Evolutionary conservation across 495 filamentous ascomycete species (phyloP), one percentile per base, ranked within the genome.

Genomic region (Neurospora tetraspora): DNA sequence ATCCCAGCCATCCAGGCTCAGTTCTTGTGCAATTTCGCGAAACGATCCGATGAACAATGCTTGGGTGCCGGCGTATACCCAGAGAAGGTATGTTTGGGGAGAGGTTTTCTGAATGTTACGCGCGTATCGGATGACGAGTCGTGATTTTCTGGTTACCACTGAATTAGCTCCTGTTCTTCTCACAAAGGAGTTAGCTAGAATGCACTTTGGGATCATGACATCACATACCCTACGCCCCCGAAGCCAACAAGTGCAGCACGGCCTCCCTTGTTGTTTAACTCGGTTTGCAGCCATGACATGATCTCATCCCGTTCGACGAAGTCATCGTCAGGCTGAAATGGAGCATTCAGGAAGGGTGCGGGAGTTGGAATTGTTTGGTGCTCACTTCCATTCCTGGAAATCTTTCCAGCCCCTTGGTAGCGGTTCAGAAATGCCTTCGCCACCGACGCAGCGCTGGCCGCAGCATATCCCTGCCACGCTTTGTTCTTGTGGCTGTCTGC

Each of bases 51-150:
- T 77, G 70, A 86, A 84, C 59, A 81, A 72, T 14, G 79, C 76
- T 9, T 69, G 39, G 73, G 69, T 83, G 71, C 80, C 80, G 7
- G 80, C 83, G 70, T 82, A 77, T 14, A 86, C 76, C 87, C 83
- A 88, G 71, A 87, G 84, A 9, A 87, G 77, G 71, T 77, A 81
- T 1, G 73, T 74, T 14, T 80, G 75, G 4, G 83, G 81, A n/a
- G 74, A 70, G 3, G 71, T 39, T 27, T 81, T 76, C 72, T 74
- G 70, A 10, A 80, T 76, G 42, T 78, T 78, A 77, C 85, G 86
- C 9, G 77, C 78, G 72, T 83, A 85, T 72, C 85, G 83, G 45
- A 89, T 83, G 4, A 87, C 86, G 65, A 88, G 82, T 71, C 88
- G 84, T 5, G 85, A 84, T 79, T 88, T 89, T 12, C 84, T 88